Evolutionary conservation across 1,284 basidiomycete genomes (phyloP).

Genomic region (Caloboletus inedulis): DNA sequence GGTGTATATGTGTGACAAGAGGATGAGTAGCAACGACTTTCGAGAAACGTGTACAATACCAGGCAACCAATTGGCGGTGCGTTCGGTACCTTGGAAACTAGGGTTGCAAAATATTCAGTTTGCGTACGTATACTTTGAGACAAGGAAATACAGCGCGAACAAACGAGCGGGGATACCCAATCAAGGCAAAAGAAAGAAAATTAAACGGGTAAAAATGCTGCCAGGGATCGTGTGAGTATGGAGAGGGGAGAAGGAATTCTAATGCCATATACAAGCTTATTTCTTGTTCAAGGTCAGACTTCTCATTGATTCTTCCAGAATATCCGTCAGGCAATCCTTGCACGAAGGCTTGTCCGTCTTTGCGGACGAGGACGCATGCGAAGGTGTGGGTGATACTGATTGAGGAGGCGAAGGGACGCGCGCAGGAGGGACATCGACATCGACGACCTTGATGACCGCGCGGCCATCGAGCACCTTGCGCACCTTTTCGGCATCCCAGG

Average conservation of each 20-base stretch:
- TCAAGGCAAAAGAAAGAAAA: background rate
- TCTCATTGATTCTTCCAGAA: constrained; percentile 63
- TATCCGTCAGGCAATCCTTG: constrained; percentile 34
- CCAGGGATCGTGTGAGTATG: background rate
- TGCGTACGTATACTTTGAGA: constrained; percentile 4
- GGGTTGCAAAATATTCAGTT: constrained; percentile 9
- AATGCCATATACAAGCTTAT: constrained; percentile 8
- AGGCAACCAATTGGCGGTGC: background rate
- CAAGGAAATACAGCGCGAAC: background rate
- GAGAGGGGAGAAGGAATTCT: background rate
- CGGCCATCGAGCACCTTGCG: constrained; percentile 71
- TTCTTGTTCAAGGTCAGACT: constrained; percentile 57
- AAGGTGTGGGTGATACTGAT: background rate
- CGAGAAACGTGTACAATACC: constrained; percentile 6
- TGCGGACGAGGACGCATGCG: constrained; percentile 3
- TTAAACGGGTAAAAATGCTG: constrained; percentile 7
- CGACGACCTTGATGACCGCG: constrained; percentile 71
- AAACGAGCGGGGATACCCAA: constrained; percentile 19
- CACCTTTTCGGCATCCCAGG: constrained; percentile 75
- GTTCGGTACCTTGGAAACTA: constrained; percentile 1
- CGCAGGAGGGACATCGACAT: constrained; percentile 46
- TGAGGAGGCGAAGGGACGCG: constrained; percentile 1
- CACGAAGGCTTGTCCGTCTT: constrained; percentile 29
- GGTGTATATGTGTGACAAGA: constrained; percentile 8
- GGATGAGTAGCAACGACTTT: constrained; percentile 16